phyloP scores from a whole-genome alignment of 208 protist species.

The Trypanosoma lewisi region DNA sequence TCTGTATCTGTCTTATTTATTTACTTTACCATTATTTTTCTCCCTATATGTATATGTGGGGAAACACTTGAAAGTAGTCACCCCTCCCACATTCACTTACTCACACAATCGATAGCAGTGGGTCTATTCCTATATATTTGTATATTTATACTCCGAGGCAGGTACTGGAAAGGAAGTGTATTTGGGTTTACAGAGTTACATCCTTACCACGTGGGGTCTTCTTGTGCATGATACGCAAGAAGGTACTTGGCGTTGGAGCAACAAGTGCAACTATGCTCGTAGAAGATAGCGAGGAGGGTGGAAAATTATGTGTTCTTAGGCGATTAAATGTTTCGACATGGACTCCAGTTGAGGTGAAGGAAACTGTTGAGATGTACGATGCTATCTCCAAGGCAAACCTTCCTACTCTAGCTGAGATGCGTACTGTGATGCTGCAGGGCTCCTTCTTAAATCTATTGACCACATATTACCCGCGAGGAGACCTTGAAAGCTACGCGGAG shows the following conservation, averaged over 20 bases:
- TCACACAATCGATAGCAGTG: no score
- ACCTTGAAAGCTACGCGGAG: constrained; percentile 57
- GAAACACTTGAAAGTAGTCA: no score
- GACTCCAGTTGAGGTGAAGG: constrained; percentile 30
- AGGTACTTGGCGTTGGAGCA: constrained; percentile 66
- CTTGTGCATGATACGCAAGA: constrained; percentile 84
- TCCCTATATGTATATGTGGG: no score
- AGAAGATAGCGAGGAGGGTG: constrained; percentile 59
- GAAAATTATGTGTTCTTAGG: constrained; percentile 58
- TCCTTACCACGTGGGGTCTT: no score
- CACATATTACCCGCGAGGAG: constrained; percentile 49
- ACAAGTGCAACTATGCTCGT: constrained; percentile 79
- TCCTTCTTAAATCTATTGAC: constrained; percentile 72
- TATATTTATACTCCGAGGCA: background rate
- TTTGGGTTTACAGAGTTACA: no score
- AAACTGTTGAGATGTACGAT: constrained; percentile 43
- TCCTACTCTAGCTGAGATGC: constrained; percentile 47
- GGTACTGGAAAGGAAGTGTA: background rate
- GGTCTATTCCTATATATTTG: background rate
- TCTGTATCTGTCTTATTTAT: background rate
- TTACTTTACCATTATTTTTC: background rate
- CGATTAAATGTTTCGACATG: constrained; percentile 63
- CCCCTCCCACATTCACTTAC: no score
- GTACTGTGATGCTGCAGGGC: constrained; percentile 56
- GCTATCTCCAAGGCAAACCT: constrained; percentile 25